A percentile compares a stretch with the other conserved stretches of the same genome.
phyloP scores from a whole-genome alignment of 805 yeast species.

The Jamesozyma piceae region DNA sequence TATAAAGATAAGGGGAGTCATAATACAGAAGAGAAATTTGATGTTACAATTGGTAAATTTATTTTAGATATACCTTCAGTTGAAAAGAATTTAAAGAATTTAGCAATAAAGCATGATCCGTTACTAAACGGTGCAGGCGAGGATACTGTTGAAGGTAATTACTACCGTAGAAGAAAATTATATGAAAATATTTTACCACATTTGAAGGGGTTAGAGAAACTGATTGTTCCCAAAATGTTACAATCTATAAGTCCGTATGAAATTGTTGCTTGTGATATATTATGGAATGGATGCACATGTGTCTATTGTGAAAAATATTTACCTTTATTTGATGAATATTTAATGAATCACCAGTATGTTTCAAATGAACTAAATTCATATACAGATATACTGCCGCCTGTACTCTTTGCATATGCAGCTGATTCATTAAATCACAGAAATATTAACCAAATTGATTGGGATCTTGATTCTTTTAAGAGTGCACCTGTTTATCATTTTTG shows the following conservation, averaged over 20 bases:
- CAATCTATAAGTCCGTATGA: constrained; percentile 60
- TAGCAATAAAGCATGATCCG: constrained; percentile 50
- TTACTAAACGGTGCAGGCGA: constrained; percentile 47
- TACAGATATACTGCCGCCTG: constrained; percentile 54
- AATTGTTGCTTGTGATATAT: constrained; percentile 53
- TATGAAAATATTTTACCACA: constrained; percentile 42
- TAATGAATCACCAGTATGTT: constrained; percentile 57
- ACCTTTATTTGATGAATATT: constrained; percentile 46
- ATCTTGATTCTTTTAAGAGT: constrained; percentile 24
- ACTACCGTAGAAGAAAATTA: constrained; percentile 46
- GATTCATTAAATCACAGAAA: constrained; percentile 35
- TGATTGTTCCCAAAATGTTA: constrained; percentile 52
- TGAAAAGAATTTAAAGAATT: constrained; percentile 27
- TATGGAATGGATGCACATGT: constrained; percentile 77
- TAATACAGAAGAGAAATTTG: constrained; percentile 47
- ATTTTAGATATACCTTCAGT: constrained; percentile 31
- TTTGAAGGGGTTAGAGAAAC: constrained; percentile 32
- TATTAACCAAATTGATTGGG: constrained; percentile 18
- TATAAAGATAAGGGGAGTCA: constrained; percentile 32
- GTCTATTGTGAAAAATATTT: constrained; percentile 42
- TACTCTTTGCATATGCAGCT: constrained; percentile 45
- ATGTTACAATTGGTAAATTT: constrained; percentile 38
- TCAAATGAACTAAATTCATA: constrained; percentile 37
- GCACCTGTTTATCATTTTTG: constrained; percentile 34
- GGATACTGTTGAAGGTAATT: constrained; percentile 71